Evolutionary conservation across 2,329 filamentous ascomycete genomes (phyloP), one percentile per base, ranked within the genome.

Genomic region (Sclerotinia borealis): DNA sequence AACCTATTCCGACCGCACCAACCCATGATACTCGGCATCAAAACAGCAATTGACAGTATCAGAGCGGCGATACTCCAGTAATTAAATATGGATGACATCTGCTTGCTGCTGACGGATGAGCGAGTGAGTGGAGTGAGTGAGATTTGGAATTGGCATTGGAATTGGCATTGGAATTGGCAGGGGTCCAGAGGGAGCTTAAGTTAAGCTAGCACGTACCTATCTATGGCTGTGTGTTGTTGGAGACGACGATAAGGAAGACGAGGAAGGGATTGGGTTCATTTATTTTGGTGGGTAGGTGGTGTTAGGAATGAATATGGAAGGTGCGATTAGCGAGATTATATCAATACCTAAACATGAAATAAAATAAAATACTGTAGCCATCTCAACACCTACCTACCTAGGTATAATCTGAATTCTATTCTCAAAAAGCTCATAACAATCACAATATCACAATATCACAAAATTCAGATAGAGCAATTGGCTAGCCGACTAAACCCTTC

Each of bases 1-100:
- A 98, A 92, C 66, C 92, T 83, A 74, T 96, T 92, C 69, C 83
- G 88, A 63, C 82, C 77, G 64, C 91, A 89, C 64, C 88, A 73
- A n/a, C 88, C 86, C 89, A 93, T 92, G 52, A 73, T 69, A 11
- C 61, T 61, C 19, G 70, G 69, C n/a, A 70, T 22, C 13, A 68
- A 22, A 25, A 45, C 13, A 7, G 37, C 49, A 13, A 47, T 34
- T 8, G 48, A 36, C 2, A 54, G 1, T 4, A 45, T 48, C 11
- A 61, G n/a, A 13, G 48, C 59, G 45, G 48, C 59, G 19, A 54
- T 25, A 9, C 48, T 47, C 37, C 37, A 61, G 29, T 41, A 27
- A 22, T 29, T 52, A 9, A 61, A 22, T 29, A 45, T 19, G 4
- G 29, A 10, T 27, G 25, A 34, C 55, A 59, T 59, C 17, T 29